These are phyloP conservation scores for Ruellia speciosa DNA, from an alignment of 305 asterid species.

Conservation along the genomic window DNA sequence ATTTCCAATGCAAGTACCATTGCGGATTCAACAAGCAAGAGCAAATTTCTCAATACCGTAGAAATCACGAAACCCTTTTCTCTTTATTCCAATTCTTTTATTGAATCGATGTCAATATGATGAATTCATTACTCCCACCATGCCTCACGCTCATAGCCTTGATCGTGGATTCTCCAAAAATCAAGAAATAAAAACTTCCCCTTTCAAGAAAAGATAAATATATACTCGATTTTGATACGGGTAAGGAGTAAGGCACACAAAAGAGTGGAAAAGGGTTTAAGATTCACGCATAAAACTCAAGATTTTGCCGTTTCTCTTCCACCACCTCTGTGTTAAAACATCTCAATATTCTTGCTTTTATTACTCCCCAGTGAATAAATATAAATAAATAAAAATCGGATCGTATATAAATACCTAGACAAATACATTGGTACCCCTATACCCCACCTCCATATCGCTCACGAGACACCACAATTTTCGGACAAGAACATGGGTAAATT, in stretches of 20 bases:
- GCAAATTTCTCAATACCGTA: slow-evolving; percentile 25
- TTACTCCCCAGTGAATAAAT: too few species aligned
- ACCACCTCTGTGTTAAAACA: too few species aligned
- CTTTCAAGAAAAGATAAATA: too few species aligned
- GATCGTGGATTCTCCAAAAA: neutral
- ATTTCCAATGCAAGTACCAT: slow-evolving; percentile 27
- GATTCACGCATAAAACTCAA: too few species aligned
- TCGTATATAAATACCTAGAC: too few species aligned
- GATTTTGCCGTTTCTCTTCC: too few species aligned
- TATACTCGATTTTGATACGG: too few species aligned
- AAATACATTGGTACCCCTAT: too few species aligned
- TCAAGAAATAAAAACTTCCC: slow-evolving; percentile 9
- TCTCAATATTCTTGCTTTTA: too few species aligned
- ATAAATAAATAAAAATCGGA: too few species aligned
- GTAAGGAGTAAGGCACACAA: too few species aligned
- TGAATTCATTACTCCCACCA: neutral
- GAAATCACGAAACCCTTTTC: slow-evolving; percentile 25
- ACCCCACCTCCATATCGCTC: neutral
- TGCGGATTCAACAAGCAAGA: slow-evolving; percentile 17
- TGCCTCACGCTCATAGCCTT: neutral
- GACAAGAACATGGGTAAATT: neutral
- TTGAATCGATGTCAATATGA: slow-evolving; percentile 24
- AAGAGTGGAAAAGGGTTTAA: too few species aligned
- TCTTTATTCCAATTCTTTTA: slow-evolving; percentile 10
- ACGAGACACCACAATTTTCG: neutral